Conservation (phyloP, 306 rosid genomes). For the Citrullus colocynthis region DNA sequence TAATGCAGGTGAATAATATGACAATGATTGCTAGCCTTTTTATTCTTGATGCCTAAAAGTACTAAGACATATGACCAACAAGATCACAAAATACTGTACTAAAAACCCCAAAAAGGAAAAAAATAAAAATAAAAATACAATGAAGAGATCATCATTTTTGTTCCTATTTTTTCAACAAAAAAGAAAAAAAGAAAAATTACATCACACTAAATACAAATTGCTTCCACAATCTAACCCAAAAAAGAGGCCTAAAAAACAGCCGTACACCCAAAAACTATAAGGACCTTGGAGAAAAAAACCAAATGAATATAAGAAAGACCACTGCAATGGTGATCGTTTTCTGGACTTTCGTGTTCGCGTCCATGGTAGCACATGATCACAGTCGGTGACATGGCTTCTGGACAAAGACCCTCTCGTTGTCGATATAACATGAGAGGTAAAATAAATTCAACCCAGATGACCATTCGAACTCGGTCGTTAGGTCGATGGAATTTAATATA, state of each 20-base stretch:
- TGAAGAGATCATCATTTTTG: conserved; percentile 5
- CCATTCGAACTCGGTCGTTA: conserved; percentile 48
- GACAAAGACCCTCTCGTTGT: conserved; percentile 42
- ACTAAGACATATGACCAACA: not conserved
- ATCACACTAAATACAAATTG: conserved; percentile 25
- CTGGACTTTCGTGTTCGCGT: conserved; percentile 30
- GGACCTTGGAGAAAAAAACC: conserved; percentile 16
- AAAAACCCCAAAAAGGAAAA: not conserved
- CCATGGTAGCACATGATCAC: conserved; percentile 42
- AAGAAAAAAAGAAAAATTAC: conserved; percentile 15
- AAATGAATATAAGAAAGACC: conserved; percentile 22
- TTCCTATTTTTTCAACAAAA: not conserved
- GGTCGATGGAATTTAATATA: conserved; percentile 22
- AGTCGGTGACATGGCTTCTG: conserved; percentile 35
- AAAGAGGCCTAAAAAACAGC: conserved; percentile 31
- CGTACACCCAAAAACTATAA: conserved; percentile 37
- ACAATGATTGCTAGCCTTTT: not conserved
- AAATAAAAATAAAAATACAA: not conserved
- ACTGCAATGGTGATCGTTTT: conserved; percentile 26
- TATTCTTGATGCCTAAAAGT: not conserved
- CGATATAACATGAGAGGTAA: conserved; percentile 53
- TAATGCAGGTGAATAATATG: not conserved
- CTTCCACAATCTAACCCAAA: conserved; percentile 20
- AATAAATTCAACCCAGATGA: conserved; percentile 46
- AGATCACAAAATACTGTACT: not conserved